Conservation (phyloP, 2,329 filamentous ascomycete species). For the Ophiocordyceps unilateralis region DNA sequence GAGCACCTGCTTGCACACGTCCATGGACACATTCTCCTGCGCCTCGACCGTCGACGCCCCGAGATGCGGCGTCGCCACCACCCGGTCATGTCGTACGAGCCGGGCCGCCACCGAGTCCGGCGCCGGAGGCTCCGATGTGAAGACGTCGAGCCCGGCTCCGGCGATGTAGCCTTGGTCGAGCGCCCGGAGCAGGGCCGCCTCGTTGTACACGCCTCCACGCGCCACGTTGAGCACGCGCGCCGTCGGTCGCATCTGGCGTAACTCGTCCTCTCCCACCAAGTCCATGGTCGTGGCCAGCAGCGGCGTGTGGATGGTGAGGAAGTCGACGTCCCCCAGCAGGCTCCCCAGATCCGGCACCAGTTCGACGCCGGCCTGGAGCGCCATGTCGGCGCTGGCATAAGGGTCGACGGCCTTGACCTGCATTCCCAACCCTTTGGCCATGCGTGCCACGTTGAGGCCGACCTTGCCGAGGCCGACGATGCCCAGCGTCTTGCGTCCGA, state of each 20-base stretch:
- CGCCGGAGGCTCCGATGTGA: constrained; percentile 52
- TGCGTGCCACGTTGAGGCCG: constrained; percentile 62
- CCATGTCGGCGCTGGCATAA: constrained; percentile 59
- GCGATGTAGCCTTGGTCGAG: constrained; percentile 55
- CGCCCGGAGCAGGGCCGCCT: constrained; percentile 52
- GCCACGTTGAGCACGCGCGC: constrained; percentile 66
- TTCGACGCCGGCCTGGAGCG: constrained; percentile 47
- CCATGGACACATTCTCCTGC: constrained; percentile 68
- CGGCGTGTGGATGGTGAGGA: constrained; percentile 68
- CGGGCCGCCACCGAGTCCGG: constrained; percentile 37
- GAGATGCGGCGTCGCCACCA: constrained; percentile 64
- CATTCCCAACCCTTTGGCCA: constrained; percentile 65
- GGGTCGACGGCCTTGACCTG: constrained; percentile 58
- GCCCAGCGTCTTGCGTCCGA: constrained; percentile 59
- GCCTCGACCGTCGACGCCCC: constrained; percentile 69
- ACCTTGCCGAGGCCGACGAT: constrained; percentile 74
- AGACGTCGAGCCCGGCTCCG: constrained; percentile 66
- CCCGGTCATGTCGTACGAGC: constrained; percentile 51
- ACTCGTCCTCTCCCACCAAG: constrained; percentile 49
- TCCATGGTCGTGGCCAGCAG: constrained; percentile 61
- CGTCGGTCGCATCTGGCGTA: constrained; percentile 54
- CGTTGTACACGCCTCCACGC: constrained; percentile 65
- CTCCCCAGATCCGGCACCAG: constrained; percentile 38
- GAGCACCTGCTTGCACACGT: constrained; percentile 66
- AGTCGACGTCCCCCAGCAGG: constrained; percentile 52